Evolutionary conservation across 1,284 basidiomycete species (phyloP), one percentile per base, ranked within the genome.

Genomic region (Trichosporon sp.): DNA sequence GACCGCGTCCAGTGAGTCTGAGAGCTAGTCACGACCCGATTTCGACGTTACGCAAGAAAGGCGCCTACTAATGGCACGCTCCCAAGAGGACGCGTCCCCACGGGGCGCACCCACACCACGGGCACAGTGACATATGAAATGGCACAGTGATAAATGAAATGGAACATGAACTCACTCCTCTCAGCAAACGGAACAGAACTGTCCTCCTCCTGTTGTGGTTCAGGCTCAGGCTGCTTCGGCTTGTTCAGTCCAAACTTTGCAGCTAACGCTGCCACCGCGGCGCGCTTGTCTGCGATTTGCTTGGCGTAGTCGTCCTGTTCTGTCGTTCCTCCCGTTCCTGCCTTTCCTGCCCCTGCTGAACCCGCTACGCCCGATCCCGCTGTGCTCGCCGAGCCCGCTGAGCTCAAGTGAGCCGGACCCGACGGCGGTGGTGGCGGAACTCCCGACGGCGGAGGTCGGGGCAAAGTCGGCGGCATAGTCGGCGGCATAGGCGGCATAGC

Each of bases 261-360:
- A 8, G 91, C 90, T 56, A 94, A 89, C 29, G 88, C 89, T 31
- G 88, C 89, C 0, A 91, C 91, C 11, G 89, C 88, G 66, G 89
- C 87, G 25, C 85, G 85, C 71, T 85, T 88, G 46, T 82, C 82
- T 60, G 83, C 81, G 0, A 86, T 64, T 37, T 65, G 62, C 19
- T 56, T 29, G 27, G 60, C 60, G 49, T 61, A 61, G 2, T 54
- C 27, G 52, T 37, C 52, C 23, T 56, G 49, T 16, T 21, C 31
- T 11, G 56, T 32, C 23, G 56, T n/a, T n/a, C n/a, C n/a, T n/a
- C n/a, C n/a, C n/a, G n/a, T n/a, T n/a, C n/a, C n/a, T n/a, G n/a
- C n/a, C n/a, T n/a, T n/a, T n/a, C n/a, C n/a, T n/a, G n/a, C n/a
- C n/a, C n/a, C n/a, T n/a, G n/a, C n/a, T n/a, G n/a, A n/a, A n/a